phyloP scores from a whole-genome alignment of 2,329 filamentous ascomycete species.

The Fusarium hostae region DNA sequence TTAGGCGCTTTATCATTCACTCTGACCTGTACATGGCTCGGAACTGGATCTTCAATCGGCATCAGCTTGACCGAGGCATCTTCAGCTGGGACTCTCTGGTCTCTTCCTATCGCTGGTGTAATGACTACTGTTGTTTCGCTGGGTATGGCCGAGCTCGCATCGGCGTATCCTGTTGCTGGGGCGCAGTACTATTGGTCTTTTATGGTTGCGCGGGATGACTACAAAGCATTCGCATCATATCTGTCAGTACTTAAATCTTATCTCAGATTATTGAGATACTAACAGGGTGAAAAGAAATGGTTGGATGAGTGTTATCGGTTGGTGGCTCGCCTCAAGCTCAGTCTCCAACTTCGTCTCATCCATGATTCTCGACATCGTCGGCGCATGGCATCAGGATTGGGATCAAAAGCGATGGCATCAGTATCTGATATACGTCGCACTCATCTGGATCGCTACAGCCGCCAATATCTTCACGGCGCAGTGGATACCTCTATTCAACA shows the following conservation, averaged over 20 bases:
- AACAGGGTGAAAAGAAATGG: slow-evolving; percentile 1
- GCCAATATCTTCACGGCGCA: slow-evolving; percentile 67
- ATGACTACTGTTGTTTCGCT: slow-evolving; percentile 45
- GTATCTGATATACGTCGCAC: slow-evolving; percentile 74
- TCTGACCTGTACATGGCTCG: slow-evolving; percentile 47
- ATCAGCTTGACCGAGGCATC: slow-evolving; percentile 44
- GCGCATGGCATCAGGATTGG: slow-evolving; percentile 59
- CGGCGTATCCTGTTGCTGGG: slow-evolving; percentile 43
- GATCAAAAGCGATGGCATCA: slow-evolving; percentile 70
- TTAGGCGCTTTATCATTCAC: slow-evolving; percentile 46
- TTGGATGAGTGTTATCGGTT: slow-evolving; percentile 36
- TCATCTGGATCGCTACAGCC: slow-evolving; percentile 66
- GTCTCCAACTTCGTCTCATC: slow-evolving; percentile 39
- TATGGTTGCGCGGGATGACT: slow-evolving; percentile 37
- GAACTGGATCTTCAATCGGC: slow-evolving; percentile 45
- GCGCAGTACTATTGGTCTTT: slow-evolving; percentile 46
- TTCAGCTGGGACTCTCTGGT: slow-evolving; percentile 43
- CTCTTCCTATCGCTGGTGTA: slow-evolving; percentile 40
- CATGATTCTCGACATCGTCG: slow-evolving; percentile 35
- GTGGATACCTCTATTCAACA: slow-evolving; percentile 34
- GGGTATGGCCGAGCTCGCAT: slow-evolving; percentile 45
- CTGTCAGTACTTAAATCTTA: neutral
- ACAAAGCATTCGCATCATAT: slow-evolving; percentile 43
- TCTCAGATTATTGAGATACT: rapidly evolving
- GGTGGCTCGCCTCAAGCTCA: slow-evolving; percentile 38